phyloP scores from a whole-genome alignment of 257 asterid genomes.

The Capsicum rhomboideum region DNA sequence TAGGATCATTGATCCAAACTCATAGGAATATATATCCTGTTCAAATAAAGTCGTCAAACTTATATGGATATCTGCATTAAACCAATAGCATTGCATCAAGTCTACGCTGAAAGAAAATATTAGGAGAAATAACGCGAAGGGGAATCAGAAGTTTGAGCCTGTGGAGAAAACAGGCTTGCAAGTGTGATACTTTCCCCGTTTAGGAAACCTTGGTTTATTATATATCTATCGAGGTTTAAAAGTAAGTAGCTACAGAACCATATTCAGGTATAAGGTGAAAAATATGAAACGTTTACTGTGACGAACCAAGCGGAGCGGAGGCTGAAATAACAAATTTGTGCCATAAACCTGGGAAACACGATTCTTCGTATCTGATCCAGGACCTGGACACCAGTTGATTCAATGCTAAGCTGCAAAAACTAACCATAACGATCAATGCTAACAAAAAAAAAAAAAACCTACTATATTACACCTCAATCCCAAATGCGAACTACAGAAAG shows the following conservation, averaged over 20 bases:
- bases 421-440: background rate
- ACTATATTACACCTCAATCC: background rate
- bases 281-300: background rate
- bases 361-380: slow-evolving; percentile 62
- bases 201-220: no score
- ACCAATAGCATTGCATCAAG: no score
- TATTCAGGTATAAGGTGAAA: background rate
- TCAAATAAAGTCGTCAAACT: background rate
- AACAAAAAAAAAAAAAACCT: background rate
- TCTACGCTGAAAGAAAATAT: no score
- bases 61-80: background rate
- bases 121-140: no score
- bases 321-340: slow-evolving; percentile 49
- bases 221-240: background rate
- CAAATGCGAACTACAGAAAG: background rate
- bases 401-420: slow-evolving; percentile 62
- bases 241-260: no score
- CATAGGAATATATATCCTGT: background rate
- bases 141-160: no score
- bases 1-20: background rate
- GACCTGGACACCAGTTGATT: slow-evolving; percentile 80
- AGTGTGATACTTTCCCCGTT: background rate
- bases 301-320: no score
- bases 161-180: no score
- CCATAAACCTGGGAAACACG: slow-evolving; percentile 88